Evolutionary conservation across 371 early-diverging fungal species (phyloP), one percentile per base, ranked within the genome.

Genomic region (Nematocida parisii): DNA sequence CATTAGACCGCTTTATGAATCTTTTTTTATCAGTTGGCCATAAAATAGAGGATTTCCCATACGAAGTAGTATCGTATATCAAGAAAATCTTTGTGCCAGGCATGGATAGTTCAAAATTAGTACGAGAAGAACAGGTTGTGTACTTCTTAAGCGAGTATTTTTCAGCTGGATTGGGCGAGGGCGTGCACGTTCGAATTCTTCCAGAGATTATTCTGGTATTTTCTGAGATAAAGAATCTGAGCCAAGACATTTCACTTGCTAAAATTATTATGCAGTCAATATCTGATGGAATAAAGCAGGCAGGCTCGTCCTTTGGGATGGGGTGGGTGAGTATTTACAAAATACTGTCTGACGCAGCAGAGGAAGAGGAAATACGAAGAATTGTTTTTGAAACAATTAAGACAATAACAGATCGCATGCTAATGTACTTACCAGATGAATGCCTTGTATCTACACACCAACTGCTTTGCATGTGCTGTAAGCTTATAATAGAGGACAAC

Each of bases 301-400:
- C 61, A 1, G 80, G 80, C 27, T 70, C 70, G 47, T 44, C 24
- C 4, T 40, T 77, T 45, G 42, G 54, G 6, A 52, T 45, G 44
- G 50, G 75, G 4, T 77, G 80, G 80, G 56, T 15, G 1, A n/a
- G 47, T 11, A 20, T 77, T 7, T 77, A 77, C 44, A 20, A 11
- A 9, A 70, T 77, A 3, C 71, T 77, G 6, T 15, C 45, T 4
- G 45, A 27, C 3, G 68, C 80, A 20, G 52, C 68, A 33, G 27
- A 77, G 57, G 24, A n/a, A 7, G 45, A 54, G 6, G 24, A n/a
- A 7, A 39, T 77, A 5, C 15, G 18, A 13, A 22, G 40, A 7
- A 77, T 56, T 11, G 68, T 77, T 15, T 77, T 77, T 70, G 80
- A 77, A 11, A 77, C 68, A 11, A 11, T 77, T 6, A 82, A 77